Evolutionary conservation across 352 stramenopile genomes (phyloP), one percentile per base, ranked within the genome.

Genomic region (Pythium sp.): DNA sequence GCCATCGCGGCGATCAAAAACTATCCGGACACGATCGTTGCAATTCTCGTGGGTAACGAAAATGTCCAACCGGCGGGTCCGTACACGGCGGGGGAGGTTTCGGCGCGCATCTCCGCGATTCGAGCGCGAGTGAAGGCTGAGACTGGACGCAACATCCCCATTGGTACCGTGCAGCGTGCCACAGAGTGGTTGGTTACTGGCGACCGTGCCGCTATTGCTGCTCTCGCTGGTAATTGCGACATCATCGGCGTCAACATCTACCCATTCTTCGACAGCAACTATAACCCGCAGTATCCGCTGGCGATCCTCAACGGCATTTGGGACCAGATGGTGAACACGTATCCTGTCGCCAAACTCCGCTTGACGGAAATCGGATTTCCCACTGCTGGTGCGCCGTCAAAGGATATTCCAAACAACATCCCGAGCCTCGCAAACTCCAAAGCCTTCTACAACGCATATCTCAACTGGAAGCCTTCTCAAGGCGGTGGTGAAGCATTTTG

Each of bases 171-270:
- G 6, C 87, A 95, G 68, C 81, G 82, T 5, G 72, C 77, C 6
- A 77, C 80, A 14, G 86, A 95, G 64, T 95, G 81, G 80, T 68
- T 87, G 22, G 68, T 80, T 5, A 22, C 54, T 0, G 66, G 47
- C 14, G 71, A 70, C 1, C 72, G 71, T 8, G 41, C 54, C 0
- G 72, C 72, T 4, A 94, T 93, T 72, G 56, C 76, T 1, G 72
- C 69, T 24, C 71, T 95, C 0, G 82, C 80, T 14, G 64, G 24
- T 7, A 78, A 70, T 26, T 86, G 75, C 43, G 87, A 95, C 67
- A 91, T 95, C 68, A 59, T 93, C 9, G 86, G 86, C 18, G 87
- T 95, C 47, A 94, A 92, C 64, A 89, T 91, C 59, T 92, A 92
- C 57, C 84, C 84, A 2, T 93, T 93, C 74, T 91, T 92, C 56